These are phyloP conservation scores for Talinum fruticosum DNA, from an alignment of 148 eudicot genomes.

Conservation along the genomic window DNA sequence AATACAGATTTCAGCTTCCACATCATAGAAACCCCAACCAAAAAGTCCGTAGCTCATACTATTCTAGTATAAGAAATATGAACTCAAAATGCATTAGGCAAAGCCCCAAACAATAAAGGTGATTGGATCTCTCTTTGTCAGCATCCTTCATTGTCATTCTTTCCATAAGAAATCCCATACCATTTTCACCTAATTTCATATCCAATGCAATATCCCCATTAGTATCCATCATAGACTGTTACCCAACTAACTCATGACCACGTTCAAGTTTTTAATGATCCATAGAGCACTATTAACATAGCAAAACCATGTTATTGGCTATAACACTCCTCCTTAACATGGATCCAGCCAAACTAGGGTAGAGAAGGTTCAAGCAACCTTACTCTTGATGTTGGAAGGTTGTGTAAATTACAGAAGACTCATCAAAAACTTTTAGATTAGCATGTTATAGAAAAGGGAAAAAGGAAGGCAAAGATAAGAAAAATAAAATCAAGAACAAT, in stretches of 20 bases:
- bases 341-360: background rate
- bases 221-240: background rate
- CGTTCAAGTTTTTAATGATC: background rate
- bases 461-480: background rate
- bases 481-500: background rate
- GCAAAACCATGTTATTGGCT: background rate
- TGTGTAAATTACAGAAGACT: background rate
- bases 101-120: background rate
- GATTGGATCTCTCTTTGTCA: background rate
- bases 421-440: background rate
- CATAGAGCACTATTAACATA: background rate
- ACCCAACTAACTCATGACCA: background rate
- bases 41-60: background rate
- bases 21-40: background rate
- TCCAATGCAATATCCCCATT: background rate
- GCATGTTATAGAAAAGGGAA: background rate
- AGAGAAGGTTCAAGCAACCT: background rate
- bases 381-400: background rate
- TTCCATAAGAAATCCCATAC: background rate
- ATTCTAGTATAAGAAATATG: background rate
- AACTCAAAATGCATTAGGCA: no score
- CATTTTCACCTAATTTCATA: background rate
- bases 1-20: background rate
- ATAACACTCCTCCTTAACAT: background rate
- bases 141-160: background rate